Evolutionary conservation across 805 yeast species (phyloP).

Genomic region (Zygoascus flipseniorum): DNA sequence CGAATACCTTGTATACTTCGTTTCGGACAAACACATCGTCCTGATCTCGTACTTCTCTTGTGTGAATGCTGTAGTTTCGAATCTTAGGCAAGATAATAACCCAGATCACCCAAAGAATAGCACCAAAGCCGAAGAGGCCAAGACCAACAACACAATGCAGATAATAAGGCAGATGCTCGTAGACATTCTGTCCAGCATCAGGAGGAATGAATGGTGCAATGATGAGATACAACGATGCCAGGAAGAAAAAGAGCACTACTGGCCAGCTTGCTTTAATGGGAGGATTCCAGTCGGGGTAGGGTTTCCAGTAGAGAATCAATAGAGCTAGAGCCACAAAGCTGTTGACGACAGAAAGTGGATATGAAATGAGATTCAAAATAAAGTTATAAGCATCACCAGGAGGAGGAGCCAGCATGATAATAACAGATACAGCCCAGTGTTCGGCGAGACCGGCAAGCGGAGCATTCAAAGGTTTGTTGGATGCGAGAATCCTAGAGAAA

Average conservation of each 20-base stretch:
- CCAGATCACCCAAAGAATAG: slow-evolving; percentile 61
- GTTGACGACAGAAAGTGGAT: slow-evolving; percentile 73
- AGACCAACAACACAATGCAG: slow-evolving; percentile 76
- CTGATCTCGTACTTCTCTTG: slow-evolving; percentile 3
- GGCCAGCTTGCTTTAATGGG: slow-evolving; percentile 59
- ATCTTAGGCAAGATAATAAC: slow-evolving; percentile 46
- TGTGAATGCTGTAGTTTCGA: slow-evolving; percentile 18
- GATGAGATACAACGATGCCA: slow-evolving; percentile 58
- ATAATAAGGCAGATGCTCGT: slow-evolving; percentile 65
- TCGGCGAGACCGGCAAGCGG: slow-evolving; percentile 67
- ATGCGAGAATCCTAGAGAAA: slow-evolving; percentile 60
- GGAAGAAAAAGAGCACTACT: slow-evolving; percentile 54
- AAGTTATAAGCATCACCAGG: slow-evolving; percentile 85
- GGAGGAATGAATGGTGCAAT: slow-evolving; percentile 80
- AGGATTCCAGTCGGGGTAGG: slow-evolving; percentile 50
- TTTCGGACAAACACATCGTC: not conserved
- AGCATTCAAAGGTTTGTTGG: slow-evolving; percentile 62
- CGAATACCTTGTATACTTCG: not conserved
- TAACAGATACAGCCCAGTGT: slow-evolving; percentile 67
- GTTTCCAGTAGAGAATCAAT: slow-evolving; percentile 45
- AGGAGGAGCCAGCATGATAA: slow-evolving; percentile 72
- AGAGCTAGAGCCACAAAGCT: slow-evolving; percentile 55
- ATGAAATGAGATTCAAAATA: slow-evolving; percentile 68
- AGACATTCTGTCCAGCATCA: slow-evolving; percentile 51
- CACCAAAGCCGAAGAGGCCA: slow-evolving; percentile 56